Percentiles rank a stretch among this genome's conserved stretches.
Conservation (phyloP, 202 grass and related monocot genomes). For the Carex sylvatica region DNA sequence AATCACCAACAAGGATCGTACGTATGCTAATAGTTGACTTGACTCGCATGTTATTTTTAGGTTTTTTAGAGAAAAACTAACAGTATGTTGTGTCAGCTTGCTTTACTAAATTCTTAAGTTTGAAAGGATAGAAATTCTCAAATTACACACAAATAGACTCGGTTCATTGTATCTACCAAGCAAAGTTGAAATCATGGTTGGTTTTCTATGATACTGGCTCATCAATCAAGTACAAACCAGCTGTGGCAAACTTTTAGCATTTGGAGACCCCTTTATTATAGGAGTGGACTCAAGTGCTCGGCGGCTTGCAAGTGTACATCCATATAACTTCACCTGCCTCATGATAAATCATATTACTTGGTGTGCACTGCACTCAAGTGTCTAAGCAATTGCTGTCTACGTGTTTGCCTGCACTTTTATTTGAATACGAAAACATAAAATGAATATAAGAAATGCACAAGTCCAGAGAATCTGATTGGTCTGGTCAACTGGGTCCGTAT, state of each 20-base stretch:
- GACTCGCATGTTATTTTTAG: background rate
- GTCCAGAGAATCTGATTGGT: background rate
- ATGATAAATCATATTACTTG: background rate
- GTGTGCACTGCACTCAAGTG: background rate
- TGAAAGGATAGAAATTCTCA: background rate
- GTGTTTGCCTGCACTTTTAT: background rate
- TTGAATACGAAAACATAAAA: background rate
- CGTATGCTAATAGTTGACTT: background rate
- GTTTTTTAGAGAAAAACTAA: background rate
- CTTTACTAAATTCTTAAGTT: background rate
- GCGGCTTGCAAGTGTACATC: background rate
- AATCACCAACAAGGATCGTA: too few relatives aligned
- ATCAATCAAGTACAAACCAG: background rate
- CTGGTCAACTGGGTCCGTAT: background rate
- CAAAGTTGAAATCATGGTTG: background rate
- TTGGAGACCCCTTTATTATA: background rate
- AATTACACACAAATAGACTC: background rate
- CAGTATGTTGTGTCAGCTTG: background rate
- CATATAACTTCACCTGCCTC: background rate
- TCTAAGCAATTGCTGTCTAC: background rate
- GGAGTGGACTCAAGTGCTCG: background rate
- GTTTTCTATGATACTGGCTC: slow-evolving; percentile 9
- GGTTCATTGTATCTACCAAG: background rate
- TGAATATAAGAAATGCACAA: background rate
- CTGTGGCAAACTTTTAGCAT: background rate